Conservation (phyloP, 257 asterid genomes). For the Solanum habrochaites region DNA sequence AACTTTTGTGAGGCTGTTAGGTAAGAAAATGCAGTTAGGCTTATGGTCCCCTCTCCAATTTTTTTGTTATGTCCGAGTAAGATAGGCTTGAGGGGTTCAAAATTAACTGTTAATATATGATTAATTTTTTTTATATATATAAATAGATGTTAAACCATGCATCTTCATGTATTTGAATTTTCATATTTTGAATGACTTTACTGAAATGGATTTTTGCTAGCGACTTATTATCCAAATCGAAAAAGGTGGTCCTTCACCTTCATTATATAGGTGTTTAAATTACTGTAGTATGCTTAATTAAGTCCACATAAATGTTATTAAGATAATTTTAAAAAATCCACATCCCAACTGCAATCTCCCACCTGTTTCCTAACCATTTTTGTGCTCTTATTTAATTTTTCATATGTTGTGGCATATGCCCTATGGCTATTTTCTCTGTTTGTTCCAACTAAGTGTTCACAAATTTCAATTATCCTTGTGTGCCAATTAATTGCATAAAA, state of each 20-base stretch:
- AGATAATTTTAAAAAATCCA: neutral
- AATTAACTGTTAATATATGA: no score
- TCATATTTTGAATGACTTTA: neutral
- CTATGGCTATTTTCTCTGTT: neutral
- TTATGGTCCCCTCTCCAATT: neutral
- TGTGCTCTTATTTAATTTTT: neutral
- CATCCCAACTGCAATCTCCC: neutral
- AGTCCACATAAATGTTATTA: neutral
- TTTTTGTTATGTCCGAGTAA: neutral
- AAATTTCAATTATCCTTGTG: neutral
- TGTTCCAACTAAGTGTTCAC: neutral
- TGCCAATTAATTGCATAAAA: neutral
- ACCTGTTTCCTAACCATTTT: neutral
- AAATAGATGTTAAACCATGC: neutral
- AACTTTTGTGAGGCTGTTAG: constrained; percentile 1
- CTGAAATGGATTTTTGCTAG: neutral
- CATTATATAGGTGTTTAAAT: neutral
- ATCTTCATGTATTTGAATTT: neutral
- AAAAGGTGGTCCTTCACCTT: neutral
- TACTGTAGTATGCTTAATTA: neutral
- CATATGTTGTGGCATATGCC: neutral
- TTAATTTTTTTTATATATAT: no score
- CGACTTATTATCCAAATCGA: neutral
- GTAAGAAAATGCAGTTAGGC: constrained; percentile 1
- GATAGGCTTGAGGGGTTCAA: accelerated